Evolutionary conservation across 2,329 filamentous ascomycete genomes (phyloP), one percentile per base, ranked within the genome.

Genomic region (Penicillium sp.): DNA sequence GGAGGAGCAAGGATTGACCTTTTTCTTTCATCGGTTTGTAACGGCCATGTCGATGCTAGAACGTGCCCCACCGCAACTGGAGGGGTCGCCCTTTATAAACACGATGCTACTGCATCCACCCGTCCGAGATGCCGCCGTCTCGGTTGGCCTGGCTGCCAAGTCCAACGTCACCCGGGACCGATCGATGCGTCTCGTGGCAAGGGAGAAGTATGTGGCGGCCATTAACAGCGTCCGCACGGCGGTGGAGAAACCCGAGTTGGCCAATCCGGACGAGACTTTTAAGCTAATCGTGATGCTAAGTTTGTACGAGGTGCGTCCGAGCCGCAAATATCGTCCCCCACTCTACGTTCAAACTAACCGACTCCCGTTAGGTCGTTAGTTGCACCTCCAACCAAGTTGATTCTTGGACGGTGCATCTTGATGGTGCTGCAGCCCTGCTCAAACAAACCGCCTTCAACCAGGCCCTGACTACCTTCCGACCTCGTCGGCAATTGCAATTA

Each of bases 71-170:
- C 28, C 27, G 25, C 16, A 33, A 36, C 8, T 49, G 18, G 40
- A 42, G 27, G 28, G 24, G 2, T 36, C 43, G 8, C 46, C 36
- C 11, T 56, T 48, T 20, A 46, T 61, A 13, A 48, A 30, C 5
- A 40, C 38, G 7, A 42, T 56, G 20, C 36, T 44, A 16, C 36
- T 36, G 13, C 51, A 60, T 22, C n/a, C 44, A 18, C 41, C 49
- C 3, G 50, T 61, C 28, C 58, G 56, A 46, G 55, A 65, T 53
- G 55, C 63, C n/a, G 45, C 61, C 4, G 20, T 62, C 22, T 54
- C 63, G 16, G 56, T 65, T 36, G 63, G 63, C 4, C 49, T 67
- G 27, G 60, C 60, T 18, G 62, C 63, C 10, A 47, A 63, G 42
- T 55, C 63, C 8, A 67, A 67, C 44, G 54, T 64, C 30, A 61